Conservation (phyloP, 2,329 filamentous ascomycete species). For the Cordyceps cateniannulata region DNA sequence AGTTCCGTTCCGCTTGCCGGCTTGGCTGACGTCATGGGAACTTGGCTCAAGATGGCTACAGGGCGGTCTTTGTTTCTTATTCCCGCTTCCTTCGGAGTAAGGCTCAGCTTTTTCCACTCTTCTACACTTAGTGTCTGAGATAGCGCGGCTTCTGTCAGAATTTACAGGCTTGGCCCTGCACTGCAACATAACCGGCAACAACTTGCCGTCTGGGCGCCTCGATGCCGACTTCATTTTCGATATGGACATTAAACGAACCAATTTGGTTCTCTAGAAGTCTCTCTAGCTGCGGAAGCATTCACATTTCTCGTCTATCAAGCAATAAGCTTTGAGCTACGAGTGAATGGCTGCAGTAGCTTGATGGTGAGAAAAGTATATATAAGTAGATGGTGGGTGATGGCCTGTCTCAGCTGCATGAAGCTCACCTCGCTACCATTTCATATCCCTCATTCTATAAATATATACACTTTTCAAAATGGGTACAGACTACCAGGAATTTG, state of each 20-base stretch:
- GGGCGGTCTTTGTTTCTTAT: neutral
- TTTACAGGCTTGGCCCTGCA: neutral
- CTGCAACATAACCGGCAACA: neutral
- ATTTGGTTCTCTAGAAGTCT: neutral
- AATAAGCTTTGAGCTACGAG: too few species aligned
- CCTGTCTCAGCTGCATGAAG: too few species aligned
- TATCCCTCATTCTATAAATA: neutral
- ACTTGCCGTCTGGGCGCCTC: neutral
- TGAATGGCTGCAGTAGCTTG: too few species aligned
- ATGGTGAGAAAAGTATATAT: neutral
- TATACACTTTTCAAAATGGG: neutral
- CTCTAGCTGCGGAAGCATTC: neutral
- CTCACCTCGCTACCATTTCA: neutral
- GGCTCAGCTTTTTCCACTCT: neutral
- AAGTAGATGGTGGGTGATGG: neutral
- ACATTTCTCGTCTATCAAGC: too few species aligned
- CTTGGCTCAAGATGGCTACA: neutral
- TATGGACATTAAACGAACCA: neutral
- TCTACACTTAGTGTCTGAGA: neutral
- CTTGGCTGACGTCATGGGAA: slow-evolving; percentile 3
- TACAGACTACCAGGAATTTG: neutral
- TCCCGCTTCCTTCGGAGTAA: neutral
- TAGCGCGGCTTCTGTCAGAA: neutral
- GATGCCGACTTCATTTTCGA: neutral
- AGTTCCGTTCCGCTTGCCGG: neutral